Base-by-base conservation (phyloP, 1,284 basidiomycete species). In the Salmacisia buchloeana region DNA sequence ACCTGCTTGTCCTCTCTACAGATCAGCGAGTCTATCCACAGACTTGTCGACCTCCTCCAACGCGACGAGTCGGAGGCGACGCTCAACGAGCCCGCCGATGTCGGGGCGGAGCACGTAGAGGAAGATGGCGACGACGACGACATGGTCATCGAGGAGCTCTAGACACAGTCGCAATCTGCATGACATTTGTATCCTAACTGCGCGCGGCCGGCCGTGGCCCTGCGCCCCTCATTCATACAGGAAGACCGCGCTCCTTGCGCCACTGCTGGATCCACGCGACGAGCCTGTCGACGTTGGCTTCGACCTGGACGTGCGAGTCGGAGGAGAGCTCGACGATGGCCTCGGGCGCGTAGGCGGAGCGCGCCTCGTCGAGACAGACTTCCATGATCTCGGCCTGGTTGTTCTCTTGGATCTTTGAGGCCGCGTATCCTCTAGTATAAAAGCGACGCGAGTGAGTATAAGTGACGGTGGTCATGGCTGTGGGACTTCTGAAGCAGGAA, bases 381-480 rank as follows among this genome's bases (percentile, higher is more conserved):
- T 91, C 85, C 94, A 98, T 97, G 78, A 99, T 98, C 82, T 99
- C 94, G 9, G 94, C 93, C 73, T 94, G 89, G 81, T 98, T 94
- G 80, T 99, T 99, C 81, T 98, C 96, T 79, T 94, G 89, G 10
- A 98, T 92, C 82, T 99, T 99, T 78, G 91, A 90, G 54, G 92
- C 81, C 0, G 89, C 83, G 78, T 98, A 98, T 12, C 86, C 86
- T 69, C 94, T 97, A 63, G 27, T 15, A 46, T 4, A 58, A 3
- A 5, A 38, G 41, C 7, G 45, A n/a, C n/a, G n/a, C n/a, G n/a
- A n/a, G n/a, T n/a, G n/a, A n/a, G n/a, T 29, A 21, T 18, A 13
- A 49, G 41, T 10, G 46, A 60, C 18, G 23, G 49, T n/a, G n/a
- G n/a, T n/a, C n/a, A n/a, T n/a, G n/a, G n/a, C n/a, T n/a, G n/a